Evolutionary conservation across 225 moss, liverwort and hornwort species (phyloP).

Genomic region (Physcomitrellopsis africana): DNA sequence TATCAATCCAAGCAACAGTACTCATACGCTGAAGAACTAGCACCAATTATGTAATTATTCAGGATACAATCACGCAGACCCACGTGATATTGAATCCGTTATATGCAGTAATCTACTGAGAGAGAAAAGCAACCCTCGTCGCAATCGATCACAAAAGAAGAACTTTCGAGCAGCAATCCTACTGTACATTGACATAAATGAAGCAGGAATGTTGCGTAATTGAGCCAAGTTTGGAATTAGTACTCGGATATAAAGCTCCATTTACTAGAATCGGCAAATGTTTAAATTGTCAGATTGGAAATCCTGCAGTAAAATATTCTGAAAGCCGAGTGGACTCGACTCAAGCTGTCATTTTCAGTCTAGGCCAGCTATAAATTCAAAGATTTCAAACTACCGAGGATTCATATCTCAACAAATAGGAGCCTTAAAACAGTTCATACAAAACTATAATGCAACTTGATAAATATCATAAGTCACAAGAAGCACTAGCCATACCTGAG

Average conservation of each 20-base stretch:
- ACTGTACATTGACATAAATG: conserved; percentile 95
- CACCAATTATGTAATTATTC: conserved; percentile 23
- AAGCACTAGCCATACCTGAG: conserved; percentile 58
- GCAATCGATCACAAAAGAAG: conserved; percentile 89
- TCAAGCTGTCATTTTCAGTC: not conserved
- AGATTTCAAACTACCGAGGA: not conserved
- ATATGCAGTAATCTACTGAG: not conserved
- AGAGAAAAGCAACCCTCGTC: conserved; percentile 65
- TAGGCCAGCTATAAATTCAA: not conserved
- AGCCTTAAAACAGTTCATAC: not conserved
- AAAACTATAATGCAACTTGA: not conserved
- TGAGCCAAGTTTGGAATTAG: conserved; percentile 99
- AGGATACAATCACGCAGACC: not conserved
- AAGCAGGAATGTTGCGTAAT: conserved; percentile 87
- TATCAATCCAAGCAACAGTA: too few species aligned
- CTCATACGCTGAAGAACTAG: not conserved
- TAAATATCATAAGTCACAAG: not conserved
- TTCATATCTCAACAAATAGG: not conserved
- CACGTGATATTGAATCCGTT: conserved; percentile 10
- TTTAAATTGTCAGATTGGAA: conserved; percentile 12
- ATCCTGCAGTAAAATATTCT: conserved; percentile 14
- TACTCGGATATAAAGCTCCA: conserved; percentile 93
- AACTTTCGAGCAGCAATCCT: conserved; percentile 96
- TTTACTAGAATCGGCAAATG: conserved; percentile 64
- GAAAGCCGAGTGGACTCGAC: not conserved